Evolutionary conservation across 1,139 yeast species (phyloP), one percentile per base, ranked within the genome.

Genomic region (Yamadazyma buinensis): DNA sequence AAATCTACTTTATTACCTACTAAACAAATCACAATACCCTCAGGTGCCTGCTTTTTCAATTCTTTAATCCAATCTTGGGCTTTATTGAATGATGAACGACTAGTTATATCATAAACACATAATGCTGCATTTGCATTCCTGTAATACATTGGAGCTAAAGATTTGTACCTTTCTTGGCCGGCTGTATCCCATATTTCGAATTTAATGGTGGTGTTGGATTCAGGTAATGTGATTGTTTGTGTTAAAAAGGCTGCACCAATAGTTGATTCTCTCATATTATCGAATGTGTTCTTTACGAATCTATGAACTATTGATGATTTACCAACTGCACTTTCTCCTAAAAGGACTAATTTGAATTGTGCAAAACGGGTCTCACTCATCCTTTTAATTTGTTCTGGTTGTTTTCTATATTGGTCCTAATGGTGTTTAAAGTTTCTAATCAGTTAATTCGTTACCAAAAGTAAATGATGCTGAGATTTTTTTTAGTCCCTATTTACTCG

Each of bases 31-130:
- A 90, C 83, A 35, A 92, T 83, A 37, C 85, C 84, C 41, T 81
- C 84, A 32, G 78, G 77, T 4, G 95, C 95, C 56, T 90, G 97
- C 51, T 86, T 84, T 62, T 87, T 90, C 46, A 94, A 72, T 62
- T 94, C 98, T 53, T 84, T 84, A 36, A 92, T 87, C 99, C 99
- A 94, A 34, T 87, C 84, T 56, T 88, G 90, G 1, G 98, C 98
- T 52, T 92, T 82, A 32, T 74, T 78, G 48, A 92, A 73, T 5
- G 97, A 88, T 2, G 87, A 69, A 24, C 52, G 48, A 35, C 51
- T 55, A 17, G 66, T 60, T 28, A 61, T 59, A 44, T 61, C 67
- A 35, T 59, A 61, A 11, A 61, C 65, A 44, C 66, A 60, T 26
- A 61, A 49, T 4, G 65, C 66, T 18, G 65, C 66, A 41, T 60